Evolutionary conservation across 345 rosid genomes (phyloP).

Genomic region (Stellera chamaejasme): DNA sequence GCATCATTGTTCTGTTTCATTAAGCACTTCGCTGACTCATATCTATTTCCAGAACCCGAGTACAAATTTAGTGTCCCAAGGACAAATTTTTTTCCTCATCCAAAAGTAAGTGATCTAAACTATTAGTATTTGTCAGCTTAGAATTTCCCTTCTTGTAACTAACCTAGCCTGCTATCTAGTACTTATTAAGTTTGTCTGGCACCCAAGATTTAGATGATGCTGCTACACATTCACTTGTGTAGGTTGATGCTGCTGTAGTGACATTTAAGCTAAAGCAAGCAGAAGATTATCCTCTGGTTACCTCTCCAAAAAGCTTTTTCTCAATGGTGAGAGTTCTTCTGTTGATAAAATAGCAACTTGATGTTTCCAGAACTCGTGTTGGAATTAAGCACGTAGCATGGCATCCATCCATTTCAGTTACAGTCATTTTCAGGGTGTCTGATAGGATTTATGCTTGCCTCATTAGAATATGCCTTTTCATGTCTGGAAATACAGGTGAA

Average conservation of each 20-base stretch:
- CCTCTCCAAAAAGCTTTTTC: constrained; percentile 74
- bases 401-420: neutral
- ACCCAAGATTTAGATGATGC: too few relatives aligned
- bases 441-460: neutral
- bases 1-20: constrained; percentile 1
- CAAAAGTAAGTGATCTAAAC: constrained; percentile 46
- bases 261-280: constrained; percentile 71
- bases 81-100: constrained; percentile 77
- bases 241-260: constrained; percentile 97
- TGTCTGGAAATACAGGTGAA: constrained; percentile 40
- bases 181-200: too few relatives aligned
- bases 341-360: neutral
- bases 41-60: constrained; percentile 62
- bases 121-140: too few relatives aligned
- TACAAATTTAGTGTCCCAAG: constrained; percentile 77
- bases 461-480: neutral
- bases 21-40: neutral
- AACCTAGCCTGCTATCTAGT: too few relatives aligned
- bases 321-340: constrained; percentile 47
- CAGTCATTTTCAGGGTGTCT: neutral
- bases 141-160: too few relatives aligned
- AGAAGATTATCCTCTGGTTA: constrained; percentile 67
- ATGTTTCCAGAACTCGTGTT: neutral
- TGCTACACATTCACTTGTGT: constrained; percentile 14
- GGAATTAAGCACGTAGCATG: neutral